Evolutionary conservation across 176 grass and related monocot species (phyloP).

Genomic region (Bothriochloa decipiens): DNA sequence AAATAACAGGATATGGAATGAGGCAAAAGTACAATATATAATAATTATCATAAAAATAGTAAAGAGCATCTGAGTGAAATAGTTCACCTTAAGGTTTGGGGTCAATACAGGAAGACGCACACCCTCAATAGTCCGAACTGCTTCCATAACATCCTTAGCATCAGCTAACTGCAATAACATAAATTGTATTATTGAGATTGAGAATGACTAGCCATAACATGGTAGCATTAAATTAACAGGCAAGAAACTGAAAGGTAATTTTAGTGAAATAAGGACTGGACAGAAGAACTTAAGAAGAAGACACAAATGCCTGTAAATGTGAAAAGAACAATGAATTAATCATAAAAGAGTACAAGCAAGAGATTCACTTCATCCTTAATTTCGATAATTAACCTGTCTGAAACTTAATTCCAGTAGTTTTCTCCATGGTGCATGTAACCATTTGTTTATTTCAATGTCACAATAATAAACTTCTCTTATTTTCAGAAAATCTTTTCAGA

Average conservation of each 20-base stretch:
- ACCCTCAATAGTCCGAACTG: constrained; percentile 61
- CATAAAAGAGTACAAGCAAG: constrained; percentile 6
- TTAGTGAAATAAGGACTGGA: constrained; percentile 13
- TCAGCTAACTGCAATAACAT: constrained; percentile 63
- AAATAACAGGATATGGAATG: constrained; percentile 14
- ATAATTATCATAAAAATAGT: not conserved
- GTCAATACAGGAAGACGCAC: constrained; percentile 77
- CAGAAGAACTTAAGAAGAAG: constrained; percentile 9
- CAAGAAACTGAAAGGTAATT: constrained; percentile 12
- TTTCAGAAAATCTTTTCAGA: not conserved
- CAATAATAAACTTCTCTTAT: not conserved
- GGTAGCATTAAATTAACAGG: not conserved
- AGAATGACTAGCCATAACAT: not conserved
- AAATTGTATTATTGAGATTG: constrained; percentile 10
- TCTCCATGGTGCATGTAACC: not conserved
- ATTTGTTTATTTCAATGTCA: constrained; percentile 13
- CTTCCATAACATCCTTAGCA: constrained; percentile 88
- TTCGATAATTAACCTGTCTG: not conserved
- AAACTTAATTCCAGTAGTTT: not conserved
- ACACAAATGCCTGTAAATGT: not conserved
- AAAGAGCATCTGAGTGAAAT: constrained; percentile 1
- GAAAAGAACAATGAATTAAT: not conserved
- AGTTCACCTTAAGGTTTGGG: constrained; percentile 82
- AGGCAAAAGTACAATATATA: not conserved
- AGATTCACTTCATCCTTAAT: not conserved